Conservation (phyloP, 139 green algal genomes). For the Deuterostichococcus epilithicus region DNA sequence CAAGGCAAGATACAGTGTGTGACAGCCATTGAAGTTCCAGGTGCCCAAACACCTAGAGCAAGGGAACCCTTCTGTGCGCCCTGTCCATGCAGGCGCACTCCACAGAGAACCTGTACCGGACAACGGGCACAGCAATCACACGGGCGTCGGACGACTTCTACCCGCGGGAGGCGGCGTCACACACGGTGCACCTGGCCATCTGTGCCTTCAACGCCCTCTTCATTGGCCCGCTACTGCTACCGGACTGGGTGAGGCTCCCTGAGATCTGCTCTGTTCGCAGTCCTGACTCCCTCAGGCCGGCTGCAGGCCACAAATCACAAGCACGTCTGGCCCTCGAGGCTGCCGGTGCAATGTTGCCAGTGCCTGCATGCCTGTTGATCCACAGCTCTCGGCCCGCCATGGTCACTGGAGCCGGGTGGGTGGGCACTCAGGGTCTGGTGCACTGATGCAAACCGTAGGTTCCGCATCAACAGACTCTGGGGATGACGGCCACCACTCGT, state of each 20-base stretch:
- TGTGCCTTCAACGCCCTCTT: constrained; percentile 86
- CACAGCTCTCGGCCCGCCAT: no score
- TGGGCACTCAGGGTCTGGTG: no score
- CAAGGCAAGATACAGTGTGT: no score
- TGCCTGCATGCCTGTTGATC: no score
- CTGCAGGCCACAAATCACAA: no score
- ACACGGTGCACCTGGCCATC: constrained; percentile 84
- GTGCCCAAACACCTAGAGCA: neutral
- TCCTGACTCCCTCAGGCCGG: no score
- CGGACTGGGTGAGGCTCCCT: constrained; percentile 10
- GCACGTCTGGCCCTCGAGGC: no score
- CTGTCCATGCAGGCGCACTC: constrained; percentile 44
- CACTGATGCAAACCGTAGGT: no score
- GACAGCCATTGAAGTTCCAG: no score
- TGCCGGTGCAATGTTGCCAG: no score
- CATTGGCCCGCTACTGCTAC: constrained; percentile 44
- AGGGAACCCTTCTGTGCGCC: neutral
- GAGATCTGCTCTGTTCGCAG: neutral
- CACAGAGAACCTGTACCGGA: constrained; percentile 85
- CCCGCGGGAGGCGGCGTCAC: constrained; percentile 67
- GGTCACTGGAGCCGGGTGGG: no score
- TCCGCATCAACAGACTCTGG: no score
- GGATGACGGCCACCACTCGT: neutral
- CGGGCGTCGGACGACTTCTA: constrained; percentile 85
- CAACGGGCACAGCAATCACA: constrained; percentile 71